Percentiles rank a stretch among this genome's conserved stretches.
phyloP scores from a whole-genome alignment of 2,329 filamentous ascomycete genomes.

The Periglandula ipomoeae region DNA sequence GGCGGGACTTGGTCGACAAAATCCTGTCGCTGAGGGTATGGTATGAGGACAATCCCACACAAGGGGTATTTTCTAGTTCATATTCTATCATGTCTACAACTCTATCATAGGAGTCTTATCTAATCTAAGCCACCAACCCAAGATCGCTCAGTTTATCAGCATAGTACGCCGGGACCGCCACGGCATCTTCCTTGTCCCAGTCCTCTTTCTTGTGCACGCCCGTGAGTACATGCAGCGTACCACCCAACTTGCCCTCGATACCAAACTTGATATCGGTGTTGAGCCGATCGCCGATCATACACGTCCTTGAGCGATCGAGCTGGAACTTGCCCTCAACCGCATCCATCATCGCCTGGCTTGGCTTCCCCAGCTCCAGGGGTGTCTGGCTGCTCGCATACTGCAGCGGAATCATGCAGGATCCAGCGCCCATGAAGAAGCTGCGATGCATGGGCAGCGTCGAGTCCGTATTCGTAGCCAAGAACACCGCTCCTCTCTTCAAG shows the following conservation, averaged over 20 bases:
- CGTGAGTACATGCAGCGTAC: conserved; percentile 83
- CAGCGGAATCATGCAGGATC: conserved; percentile 70
- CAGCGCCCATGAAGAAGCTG: conserved; percentile 84
- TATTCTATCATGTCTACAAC: not conserved
- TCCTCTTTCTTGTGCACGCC: conserved; percentile 83
- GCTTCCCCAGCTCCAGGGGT: conserved; percentile 80
- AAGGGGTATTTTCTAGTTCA: not conserved
- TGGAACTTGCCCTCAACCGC: conserved; percentile 93
- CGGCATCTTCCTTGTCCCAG: conserved; percentile 59
- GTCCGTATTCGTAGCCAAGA: conserved; percentile 90
- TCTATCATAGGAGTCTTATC: conserved; percentile 5
- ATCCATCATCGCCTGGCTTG: conserved; percentile 99
- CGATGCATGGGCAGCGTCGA: conserved; percentile 77
- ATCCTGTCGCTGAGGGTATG: not conserved
- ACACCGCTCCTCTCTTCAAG: conserved; percentile 69
- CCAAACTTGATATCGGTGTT: conserved; percentile 97
- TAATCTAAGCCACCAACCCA: conserved; percentile 17
- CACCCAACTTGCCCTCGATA: conserved; percentile 80
- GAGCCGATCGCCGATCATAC: conserved; percentile 91
- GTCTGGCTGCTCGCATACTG: conserved; percentile 60
- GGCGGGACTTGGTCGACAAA: not conserved
- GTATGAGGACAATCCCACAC: not conserved
- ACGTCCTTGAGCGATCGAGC: conserved; percentile 73
- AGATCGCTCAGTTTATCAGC: conserved; percentile 79
- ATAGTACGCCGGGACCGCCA: conserved; percentile 71